Base-by-base conservation (phyloP, 345 rosid species). In the Crucihimalaya himalaica region DNA sequence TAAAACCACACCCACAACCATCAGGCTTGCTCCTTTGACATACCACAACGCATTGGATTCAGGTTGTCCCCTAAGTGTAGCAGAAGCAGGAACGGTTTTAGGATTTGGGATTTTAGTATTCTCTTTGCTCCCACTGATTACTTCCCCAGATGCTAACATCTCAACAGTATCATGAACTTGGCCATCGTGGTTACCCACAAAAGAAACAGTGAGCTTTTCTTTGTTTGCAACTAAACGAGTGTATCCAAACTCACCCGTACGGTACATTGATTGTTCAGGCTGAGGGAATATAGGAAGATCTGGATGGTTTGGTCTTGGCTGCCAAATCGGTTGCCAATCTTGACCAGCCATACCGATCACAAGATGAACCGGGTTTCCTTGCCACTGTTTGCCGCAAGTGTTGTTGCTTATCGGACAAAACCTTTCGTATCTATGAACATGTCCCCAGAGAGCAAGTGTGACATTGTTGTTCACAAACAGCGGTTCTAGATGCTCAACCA, bases 301-400 rank as follows among this genome's bases (percentile, higher is more conserved):
- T 27, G 83, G 95, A 71, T 94, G 98, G 72, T 84, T 84, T 8
- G 79, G 79, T 83, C 96, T 84, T 15, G 97, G 96, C 79, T 87
- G 80, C 98, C 97, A 91, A 39, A 68, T 79, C 35, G 97, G 81
- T 82, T 94, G 98, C 92, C 95, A 94, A 78, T 94, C 98, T 72
- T 91, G 96, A 65, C 98, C 98, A 16, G 78, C 97, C 98, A 94
- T 94, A 68, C 98, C 97, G 18, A 94, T 91, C 78, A 94, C 97
- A n/a, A 91, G 75, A 78, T 94, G 98, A 69, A 94, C 84, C 1
- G 97, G 97, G 63, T 65, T 77, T 56, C 88, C 89, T 62, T 81
- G 83, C 90, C 88, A 85, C n/a, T 42, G 62, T 65, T 79, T 82
- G 15, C 80, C 81, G 51, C 98, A 94, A 25, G 84, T 86, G 77